Base-by-base conservation (phyloP, 495 filamentous ascomycete species). In the Penicillium subrubescens region DNA sequence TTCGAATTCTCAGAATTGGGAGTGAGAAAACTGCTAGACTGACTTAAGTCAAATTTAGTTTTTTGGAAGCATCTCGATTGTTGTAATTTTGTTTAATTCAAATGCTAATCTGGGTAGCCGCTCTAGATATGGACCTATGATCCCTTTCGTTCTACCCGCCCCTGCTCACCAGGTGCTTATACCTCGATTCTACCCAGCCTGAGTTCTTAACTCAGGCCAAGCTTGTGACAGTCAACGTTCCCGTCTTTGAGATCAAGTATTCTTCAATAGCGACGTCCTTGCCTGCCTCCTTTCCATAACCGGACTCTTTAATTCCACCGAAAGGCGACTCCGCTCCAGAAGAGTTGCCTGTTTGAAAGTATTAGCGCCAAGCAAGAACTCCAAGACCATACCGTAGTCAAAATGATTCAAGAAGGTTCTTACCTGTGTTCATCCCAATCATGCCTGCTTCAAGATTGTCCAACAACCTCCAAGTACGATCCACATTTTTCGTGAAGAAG, bases 221-320 rank as follows among this genome's bases (percentile, higher is more conserved):
- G 19, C 43, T 23, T 14, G 19, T 12, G 8, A 46, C 53, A n/a
- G 83, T 82, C 67, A 87, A 66, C 0, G 84, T 86, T 2, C 83
- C 84, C 0, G 85, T 88, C 75, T 89, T 89, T 0, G 84, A 86
- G 23, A 88, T 78, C 57, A 88, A 70, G 62, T 86, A 89, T 65
- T 88, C 86, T 29, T 78, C 71, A 19, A 88, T 79, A 1, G 87
- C 87, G 19, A 86, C 83, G 65, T 88, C 86, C 66, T 87, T 88
- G 33, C 87, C 86, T 3, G 80, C 82, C 68, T 89, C 87, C 73
- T 89, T 89, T 0, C 87, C 87, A 62, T 86, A 87, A 0, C 87
- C 87, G 7, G 79, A 83, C 60, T 86, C 82, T 66, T 89, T 89
- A 67, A 89, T 88, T 1, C 87, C 87, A 17, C 87, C 85, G 65